phyloP scores from a whole-genome alignment of 2,329 filamentous ascomycete genomes.

The Colletotrichum trifolii region DNA sequence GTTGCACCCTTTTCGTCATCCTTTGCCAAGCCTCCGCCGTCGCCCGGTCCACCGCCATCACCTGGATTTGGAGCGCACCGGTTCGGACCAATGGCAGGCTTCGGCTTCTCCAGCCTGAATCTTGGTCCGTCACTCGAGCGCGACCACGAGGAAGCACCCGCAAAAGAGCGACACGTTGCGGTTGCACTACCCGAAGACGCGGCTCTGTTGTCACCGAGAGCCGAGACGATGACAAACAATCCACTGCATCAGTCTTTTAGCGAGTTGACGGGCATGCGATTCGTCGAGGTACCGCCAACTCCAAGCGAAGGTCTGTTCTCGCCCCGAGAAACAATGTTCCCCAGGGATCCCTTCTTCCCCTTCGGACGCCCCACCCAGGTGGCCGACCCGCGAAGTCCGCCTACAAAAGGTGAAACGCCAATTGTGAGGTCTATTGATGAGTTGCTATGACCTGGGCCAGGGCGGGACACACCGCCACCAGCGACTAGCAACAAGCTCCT shows the following conservation, averaged over 20 bases:
- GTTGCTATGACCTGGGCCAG: slow-evolving; percentile 64
- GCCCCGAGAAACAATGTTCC: slow-evolving; percentile 62
- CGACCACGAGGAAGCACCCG: slow-evolving; percentile 39
- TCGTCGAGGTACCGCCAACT: slow-evolving; percentile 63
- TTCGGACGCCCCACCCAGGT: slow-evolving; percentile 63
- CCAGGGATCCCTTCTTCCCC: slow-evolving; percentile 62
- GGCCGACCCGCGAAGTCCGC: slow-evolving; percentile 78
- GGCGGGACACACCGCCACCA: slow-evolving; percentile 24
- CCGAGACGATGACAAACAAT: slow-evolving; percentile 78
- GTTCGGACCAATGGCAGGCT: slow-evolving; percentile 51
- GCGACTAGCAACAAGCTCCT: slow-evolving; percentile 18
- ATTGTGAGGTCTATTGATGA: slow-evolving; percentile 84
- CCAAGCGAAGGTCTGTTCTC: slow-evolving; percentile 65
- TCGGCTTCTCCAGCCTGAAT: slow-evolving; percentile 56
- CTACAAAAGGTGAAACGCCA: slow-evolving; percentile 77
- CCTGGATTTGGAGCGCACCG: slow-evolving; percentile 56
- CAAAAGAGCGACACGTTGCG: slow-evolving; percentile 49
- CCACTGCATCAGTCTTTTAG: slow-evolving; percentile 64
- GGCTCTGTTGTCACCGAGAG: slow-evolving; percentile 76
- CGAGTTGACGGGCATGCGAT: slow-evolving; percentile 60
- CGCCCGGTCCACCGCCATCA: slow-evolving; percentile 58
- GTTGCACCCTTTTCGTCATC: slow-evolving; percentile 43
- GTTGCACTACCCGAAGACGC: slow-evolving; percentile 57
- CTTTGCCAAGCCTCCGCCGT: slow-evolving; percentile 53
- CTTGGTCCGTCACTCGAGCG: slow-evolving; percentile 40